Evolutionary conservation across 2,329 filamentous ascomycete species (phyloP), one percentile per base, ranked within the genome.

Genomic region (Torrubiellomyces zombiae): DNA sequence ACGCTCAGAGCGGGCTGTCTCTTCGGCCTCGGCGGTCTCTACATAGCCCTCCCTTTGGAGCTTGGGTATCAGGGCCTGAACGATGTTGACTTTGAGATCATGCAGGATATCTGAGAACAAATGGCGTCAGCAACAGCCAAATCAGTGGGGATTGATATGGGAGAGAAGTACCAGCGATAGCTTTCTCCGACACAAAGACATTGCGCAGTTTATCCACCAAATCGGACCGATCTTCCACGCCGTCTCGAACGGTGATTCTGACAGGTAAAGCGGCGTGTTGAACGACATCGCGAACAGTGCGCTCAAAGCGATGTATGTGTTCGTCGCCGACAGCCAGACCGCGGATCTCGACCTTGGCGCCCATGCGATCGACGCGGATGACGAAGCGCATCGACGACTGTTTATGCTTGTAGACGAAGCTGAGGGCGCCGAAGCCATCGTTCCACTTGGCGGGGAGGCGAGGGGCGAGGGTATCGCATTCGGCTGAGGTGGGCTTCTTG

Each of bases 321-420:
- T 94, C 83, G 43, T 85, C 77, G 14, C 77, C 79, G 10, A 85
- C 50, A 2, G 70, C 82, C 20, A 92, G 60, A 4, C 75, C 85
- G 39, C 82, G 71, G 19, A 94, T 61, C 32, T 93, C 74, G n/a
- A 78, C 75, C 44, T 86, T 92, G 38, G 64, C 64, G 21, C 85
- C 83, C 39, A 94, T 64, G 26, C 82, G 69, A 47, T 76, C 82
- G 33, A 92, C 55, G 45, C 83, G 86, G 37, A 94, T 48, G 15
- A 93, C 60, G 44, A 78, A 93, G 30, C 75, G 68, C 67, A 85
- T 80, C 10, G 82, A 74, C 0, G 82, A 92, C 45, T 92, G 80
- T 14, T 68, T 60, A 49, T 94, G 85, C 4, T 72, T 70, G 55
- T 95, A 95, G 34, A 83, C 70, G 50, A 95, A 94, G 28, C 75